Conservation (phyloP, 768 basidiomycete genomes). For the Stropharia rugosoannulata region DNA sequence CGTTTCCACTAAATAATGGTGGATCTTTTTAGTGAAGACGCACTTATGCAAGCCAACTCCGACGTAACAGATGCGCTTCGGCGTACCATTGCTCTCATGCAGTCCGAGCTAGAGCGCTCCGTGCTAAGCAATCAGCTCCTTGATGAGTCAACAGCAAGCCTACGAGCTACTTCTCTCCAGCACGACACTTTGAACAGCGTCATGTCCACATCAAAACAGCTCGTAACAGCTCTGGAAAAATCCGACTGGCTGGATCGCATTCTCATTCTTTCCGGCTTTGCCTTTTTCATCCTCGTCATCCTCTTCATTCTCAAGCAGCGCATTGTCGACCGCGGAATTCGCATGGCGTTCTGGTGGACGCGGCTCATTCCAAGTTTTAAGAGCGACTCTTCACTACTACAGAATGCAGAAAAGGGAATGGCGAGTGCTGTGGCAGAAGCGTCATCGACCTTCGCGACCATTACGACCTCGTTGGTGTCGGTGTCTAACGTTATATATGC, state of each 20-base stretch:
- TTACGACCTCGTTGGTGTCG: conserved; percentile 11
- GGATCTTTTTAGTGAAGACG: conserved; percentile 59
- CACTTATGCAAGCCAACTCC: conserved; percentile 84
- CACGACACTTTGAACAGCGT: conserved; percentile 75
- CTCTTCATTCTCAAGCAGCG: conserved; percentile 89
- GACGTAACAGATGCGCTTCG: conserved; percentile 88
- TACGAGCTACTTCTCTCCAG: conserved; percentile 69
- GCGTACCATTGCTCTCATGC: conserved; percentile 84
- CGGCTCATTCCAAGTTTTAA: conserved; percentile 61
- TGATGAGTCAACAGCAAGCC: conserved; percentile 75
- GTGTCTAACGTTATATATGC: not conserved
- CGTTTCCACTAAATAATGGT: not conserved
- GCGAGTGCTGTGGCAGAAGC: conserved; percentile 5
- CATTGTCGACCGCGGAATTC: conserved; percentile 73
- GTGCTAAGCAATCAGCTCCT: conserved; percentile 86
- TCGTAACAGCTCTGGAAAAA: conserved; percentile 86
- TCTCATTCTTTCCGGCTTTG: conserved; percentile 75
- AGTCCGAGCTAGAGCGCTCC: conserved; percentile 87
- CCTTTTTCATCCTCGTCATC: conserved; percentile 83
- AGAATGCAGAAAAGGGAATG: conserved; percentile 32
- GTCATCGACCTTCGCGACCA: conserved; percentile 5
- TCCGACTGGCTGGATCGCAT: conserved; percentile 92
- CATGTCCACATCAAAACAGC: conserved; percentile 76
- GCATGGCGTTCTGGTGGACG: conserved; percentile 89
- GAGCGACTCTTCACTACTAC: conserved; percentile 31